Percentiles rank a stretch among this genome's conserved stretches.
phyloP scores from a whole-genome alignment of 2,329 filamentous ascomycete species.

The Diaporthe vaccinii region DNA sequence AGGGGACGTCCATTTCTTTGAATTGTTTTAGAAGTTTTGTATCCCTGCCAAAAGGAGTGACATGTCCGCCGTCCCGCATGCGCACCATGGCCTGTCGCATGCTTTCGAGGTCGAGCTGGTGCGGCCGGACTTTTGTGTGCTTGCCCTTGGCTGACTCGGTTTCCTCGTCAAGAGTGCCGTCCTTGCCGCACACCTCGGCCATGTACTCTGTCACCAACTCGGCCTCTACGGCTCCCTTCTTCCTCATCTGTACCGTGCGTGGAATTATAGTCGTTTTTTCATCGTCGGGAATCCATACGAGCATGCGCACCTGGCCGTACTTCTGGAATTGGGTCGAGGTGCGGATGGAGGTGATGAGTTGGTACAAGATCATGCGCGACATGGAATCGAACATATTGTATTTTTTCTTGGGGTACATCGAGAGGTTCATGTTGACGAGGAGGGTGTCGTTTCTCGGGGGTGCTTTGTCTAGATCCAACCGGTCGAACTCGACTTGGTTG shows the following conservation, averaged over 20 bases:
- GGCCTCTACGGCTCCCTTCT: slow-evolving; percentile 68
- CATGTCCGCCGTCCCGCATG: slow-evolving; percentile 61
- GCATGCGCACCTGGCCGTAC: slow-evolving; percentile 84
- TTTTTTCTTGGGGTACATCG: slow-evolving; percentile 63
- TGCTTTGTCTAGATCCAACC: slow-evolving; percentile 45
- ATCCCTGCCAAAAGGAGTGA: slow-evolving; percentile 61
- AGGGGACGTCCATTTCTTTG: slow-evolving; percentile 44
- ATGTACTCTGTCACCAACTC: slow-evolving; percentile 73
- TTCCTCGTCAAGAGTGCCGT: slow-evolving; percentile 43
- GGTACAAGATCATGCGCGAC: slow-evolving; percentile 69
- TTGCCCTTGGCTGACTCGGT: slow-evolving; percentile 4
- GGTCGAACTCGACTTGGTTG: slow-evolving; percentile 64
- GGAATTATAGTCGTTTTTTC: slow-evolving; percentile 74
- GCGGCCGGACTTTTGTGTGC: slow-evolving; percentile 56
- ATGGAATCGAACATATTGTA: slow-evolving; percentile 69
- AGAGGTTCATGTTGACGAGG: slow-evolving; percentile 79
- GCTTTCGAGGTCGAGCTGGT: slow-evolving; percentile 62
- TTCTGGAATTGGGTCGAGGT: slow-evolving; percentile 74
- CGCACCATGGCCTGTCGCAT: slow-evolving; percentile 53
- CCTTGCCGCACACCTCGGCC: slow-evolving; percentile 67
- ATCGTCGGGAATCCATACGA: slow-evolving; percentile 77
- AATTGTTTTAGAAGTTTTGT: slow-evolving; percentile 47
- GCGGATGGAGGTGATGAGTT: slow-evolving; percentile 72
- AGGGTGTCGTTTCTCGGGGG: slow-evolving; percentile 76
- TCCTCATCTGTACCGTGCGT: slow-evolving; percentile 66